Percentiles rank a stretch among this genome's conserved stretches.
Conservation (phyloP, 2,329 filamentous ascomycete species). For the Pseudocercospora fuligena region DNA sequence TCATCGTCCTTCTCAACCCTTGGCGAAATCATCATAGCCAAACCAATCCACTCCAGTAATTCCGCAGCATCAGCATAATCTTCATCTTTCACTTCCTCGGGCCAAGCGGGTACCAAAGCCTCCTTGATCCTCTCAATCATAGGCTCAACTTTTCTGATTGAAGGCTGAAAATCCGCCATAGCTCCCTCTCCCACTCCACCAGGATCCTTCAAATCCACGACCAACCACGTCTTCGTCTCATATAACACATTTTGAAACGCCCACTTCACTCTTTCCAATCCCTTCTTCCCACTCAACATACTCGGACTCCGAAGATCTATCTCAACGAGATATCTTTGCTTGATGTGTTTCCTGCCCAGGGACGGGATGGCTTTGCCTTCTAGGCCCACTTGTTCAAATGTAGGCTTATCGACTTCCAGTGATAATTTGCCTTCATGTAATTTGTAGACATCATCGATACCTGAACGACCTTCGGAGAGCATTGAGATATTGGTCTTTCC, state of each 20-base stretch:
- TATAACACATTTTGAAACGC: constrained; percentile 79
- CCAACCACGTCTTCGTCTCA: constrained; percentile 74
- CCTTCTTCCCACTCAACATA: constrained; percentile 83
- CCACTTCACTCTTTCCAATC: constrained; percentile 77
- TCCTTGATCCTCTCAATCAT: constrained; percentile 33
- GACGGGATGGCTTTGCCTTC: constrained; percentile 69
- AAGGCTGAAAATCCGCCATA: constrained; percentile 41
- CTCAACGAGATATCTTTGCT: constrained; percentile 76
- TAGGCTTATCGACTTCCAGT: constrained; percentile 78
- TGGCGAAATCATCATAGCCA: constrained; percentile 70
- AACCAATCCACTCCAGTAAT: constrained; percentile 74
- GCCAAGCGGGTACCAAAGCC: constrained; percentile 40
- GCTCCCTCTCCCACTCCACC: constrained; percentile 17
- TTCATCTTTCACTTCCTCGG: constrained; percentile 42
- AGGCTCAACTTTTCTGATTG: constrained; percentile 36
- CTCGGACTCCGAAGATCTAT: constrained; percentile 73
- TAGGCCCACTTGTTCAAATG: constrained; percentile 82
- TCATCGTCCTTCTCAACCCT: constrained; percentile 61
- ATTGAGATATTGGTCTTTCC: constrained; percentile 66
- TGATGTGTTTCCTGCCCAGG: constrained; percentile 65
- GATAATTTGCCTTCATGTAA: constrained; percentile 73
- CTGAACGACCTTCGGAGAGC: constrained; percentile 77
- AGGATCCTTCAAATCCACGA: constrained; percentile 61
- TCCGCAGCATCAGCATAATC: constrained; percentile 68
- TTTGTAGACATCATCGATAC: constrained; percentile 70